Evolutionary conservation across 768 basidiomycete species (phyloP), one percentile per base, ranked within the genome.

Genomic region (Podaxis sp.): DNA sequence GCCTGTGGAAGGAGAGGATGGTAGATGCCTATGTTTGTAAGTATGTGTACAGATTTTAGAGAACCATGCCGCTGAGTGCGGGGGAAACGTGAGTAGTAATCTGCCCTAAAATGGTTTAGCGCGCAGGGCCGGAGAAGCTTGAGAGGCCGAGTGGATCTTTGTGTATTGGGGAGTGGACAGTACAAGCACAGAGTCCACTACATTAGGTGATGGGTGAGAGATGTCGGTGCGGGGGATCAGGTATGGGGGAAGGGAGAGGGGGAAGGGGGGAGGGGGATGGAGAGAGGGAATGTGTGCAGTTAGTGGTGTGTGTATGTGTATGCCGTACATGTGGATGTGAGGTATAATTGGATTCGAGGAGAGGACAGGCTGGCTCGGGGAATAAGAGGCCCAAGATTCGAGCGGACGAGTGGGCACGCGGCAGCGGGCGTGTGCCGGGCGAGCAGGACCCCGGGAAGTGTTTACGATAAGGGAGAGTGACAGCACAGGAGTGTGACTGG

Each of bases 51-150:
- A 58, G 28, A 30, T 22, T 12, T 13, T 19, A 17, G 12, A 33
- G 52, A n/a, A 33, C 13, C 15, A 36, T 22, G 49, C 61, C 61
- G 61, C 55, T 60, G 59, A 66, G 62, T 57, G 65, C 65, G 65
- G 65, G 53, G 57, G 46, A 60, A 63, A 38, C 42, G 61, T 59
- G 65, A 53, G 59, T 65, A 51, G 22, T 24, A 62, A 65, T 59
- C 52, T 63, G 48, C n/a, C 65, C 62, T 28, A 52, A 55, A 63
- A 54, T 38, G 62, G 65, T 7, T 40, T 57, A 56, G 60, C 54
- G 55, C 38, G 17, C 26, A 65, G 59, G 59, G 53, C 36, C 22
- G 44, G 36, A 49, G 46, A 51, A n/a, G 54, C 59, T 65, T 61
- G 64, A 44, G 59, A 60, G 53, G 54, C 56, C 62, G 56, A 39